Conservation (phyloP, 1,284 basidiomycete genomes). For the Hypsizygus ulmarius region DNA sequence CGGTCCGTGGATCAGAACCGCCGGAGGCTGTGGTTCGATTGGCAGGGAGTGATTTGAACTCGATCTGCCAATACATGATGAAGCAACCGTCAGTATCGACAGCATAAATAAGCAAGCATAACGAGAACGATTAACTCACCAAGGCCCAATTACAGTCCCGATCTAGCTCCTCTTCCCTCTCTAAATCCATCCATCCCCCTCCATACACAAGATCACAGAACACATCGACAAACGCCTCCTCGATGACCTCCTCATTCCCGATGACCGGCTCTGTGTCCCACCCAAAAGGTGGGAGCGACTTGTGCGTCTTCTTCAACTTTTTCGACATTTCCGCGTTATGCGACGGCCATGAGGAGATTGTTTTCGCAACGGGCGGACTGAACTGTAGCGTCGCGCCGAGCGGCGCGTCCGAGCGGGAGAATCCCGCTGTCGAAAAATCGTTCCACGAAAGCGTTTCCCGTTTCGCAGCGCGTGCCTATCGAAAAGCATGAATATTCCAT, state of each 20-base stretch:
- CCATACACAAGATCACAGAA: conserved; percentile 85
- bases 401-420: conserved; percentile 71
- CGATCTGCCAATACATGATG: conserved; percentile 52
- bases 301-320: conserved; percentile 82
- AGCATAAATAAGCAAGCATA: background rate
- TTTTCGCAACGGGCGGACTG: conserved; percentile 62
- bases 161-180: conserved; percentile 70
- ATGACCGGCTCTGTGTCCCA: conserved; percentile 84
- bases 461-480: conserved; percentile 65
- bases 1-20: conserved; percentile 38
- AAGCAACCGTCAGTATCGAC: background rate
- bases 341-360: conserved; percentile 69
- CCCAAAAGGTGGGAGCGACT: conserved; percentile 73
- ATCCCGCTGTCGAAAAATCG: conserved; percentile 81
- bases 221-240: conserved; percentile 84
- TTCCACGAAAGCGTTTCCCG: conserved; percentile 82
- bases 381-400: conserved; percentile 81
- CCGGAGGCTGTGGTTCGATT: conserved; percentile 32
- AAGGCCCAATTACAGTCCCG: conserved; percentile 90
- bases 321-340: conserved; percentile 70
- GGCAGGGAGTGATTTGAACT: conserved; percentile 71
- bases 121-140: conserved; percentile 45
- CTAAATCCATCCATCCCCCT: conserved; percentile 76
- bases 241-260: conserved; percentile 70
- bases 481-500: conserved; percentile 1